Evolutionary conservation across 306 rosid species (phyloP).

Genomic region (Sophora flavescens): DNA sequence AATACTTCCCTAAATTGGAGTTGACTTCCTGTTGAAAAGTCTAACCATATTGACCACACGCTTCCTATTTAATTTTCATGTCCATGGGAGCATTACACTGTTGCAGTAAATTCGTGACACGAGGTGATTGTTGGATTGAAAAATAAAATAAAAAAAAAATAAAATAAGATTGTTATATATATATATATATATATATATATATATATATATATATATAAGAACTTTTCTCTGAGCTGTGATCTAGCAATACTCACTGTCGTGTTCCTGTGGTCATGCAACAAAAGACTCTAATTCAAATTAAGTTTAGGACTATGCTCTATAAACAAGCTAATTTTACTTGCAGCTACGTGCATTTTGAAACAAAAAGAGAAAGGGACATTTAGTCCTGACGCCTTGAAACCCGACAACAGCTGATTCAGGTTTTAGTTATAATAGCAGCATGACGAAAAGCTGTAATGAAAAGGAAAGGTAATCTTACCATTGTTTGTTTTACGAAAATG

Average conservation of each 20-base stretch:
- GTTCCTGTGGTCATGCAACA: not conserved
- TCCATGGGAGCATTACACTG: too few species aligned
- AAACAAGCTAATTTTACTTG: slow-evolving; percentile 42
- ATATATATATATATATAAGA: too few species aligned
- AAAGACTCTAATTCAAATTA: slow-evolving; percentile 28
- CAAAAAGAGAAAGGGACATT: slow-evolving; percentile 10
- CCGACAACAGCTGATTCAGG: slow-evolving; percentile 43
- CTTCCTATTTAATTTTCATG: not conserved
- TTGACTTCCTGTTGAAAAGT: slow-evolving; percentile 15
- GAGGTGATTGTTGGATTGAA: too few species aligned
- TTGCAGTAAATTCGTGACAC: too few species aligned
- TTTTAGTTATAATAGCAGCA: slow-evolving; percentile 42
- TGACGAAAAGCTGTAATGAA: slow-evolving; percentile 56
- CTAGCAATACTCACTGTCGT: not conserved
- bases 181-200: too few species aligned
- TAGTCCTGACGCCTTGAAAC: slow-evolving; percentile 37
- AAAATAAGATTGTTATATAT: too few species aligned
- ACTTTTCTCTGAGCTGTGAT: not conserved
- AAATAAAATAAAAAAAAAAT: too few species aligned
- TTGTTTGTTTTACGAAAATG: slow-evolving; percentile 39
- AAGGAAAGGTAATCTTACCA: slow-evolving; percentile 59
- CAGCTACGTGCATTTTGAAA: slow-evolving; percentile 36
- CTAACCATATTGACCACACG: not conserved
- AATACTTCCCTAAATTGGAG: not conserved
- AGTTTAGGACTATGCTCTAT: slow-evolving; percentile 17